These are phyloP conservation scores for Tubosaeta sp. DNA, from an alignment of 768 basidiomycete genomes.

Conservation along the genomic window DNA sequence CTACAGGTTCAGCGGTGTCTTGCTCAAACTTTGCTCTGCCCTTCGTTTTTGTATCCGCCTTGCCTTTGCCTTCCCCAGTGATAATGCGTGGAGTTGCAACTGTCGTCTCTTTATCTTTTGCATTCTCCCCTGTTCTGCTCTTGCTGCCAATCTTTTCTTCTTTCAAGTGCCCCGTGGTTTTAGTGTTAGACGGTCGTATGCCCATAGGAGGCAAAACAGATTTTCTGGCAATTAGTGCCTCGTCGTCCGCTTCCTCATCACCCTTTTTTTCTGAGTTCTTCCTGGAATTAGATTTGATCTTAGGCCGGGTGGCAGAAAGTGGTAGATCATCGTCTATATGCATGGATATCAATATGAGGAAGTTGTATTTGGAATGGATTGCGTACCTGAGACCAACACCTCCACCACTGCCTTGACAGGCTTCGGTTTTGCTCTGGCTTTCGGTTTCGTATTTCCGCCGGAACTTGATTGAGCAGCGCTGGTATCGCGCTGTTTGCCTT, in stretches of 20 bases:
- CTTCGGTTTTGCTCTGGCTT: slow-evolving; percentile 8
- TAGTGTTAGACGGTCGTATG: neutral
- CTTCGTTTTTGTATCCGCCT: neutral
- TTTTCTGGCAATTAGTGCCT: neutral
- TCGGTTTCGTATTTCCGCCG: neutral
- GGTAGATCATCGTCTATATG: slow-evolving; percentile 27
- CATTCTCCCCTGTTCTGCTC: neutral
- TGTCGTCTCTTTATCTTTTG: neutral
- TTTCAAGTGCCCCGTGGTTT: neutral
- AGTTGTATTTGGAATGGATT: neutral
- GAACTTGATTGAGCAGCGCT: neutral
- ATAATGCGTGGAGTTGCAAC: too few relatives aligned
- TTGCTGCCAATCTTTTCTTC: neutral
- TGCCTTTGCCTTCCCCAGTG: too few relatives aligned
- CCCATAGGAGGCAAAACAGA: neutral
- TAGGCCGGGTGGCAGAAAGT: slow-evolving; percentile 22
- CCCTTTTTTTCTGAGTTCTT: neutral
- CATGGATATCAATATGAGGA: neutral
- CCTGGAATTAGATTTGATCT: slow-evolving; percentile 2
- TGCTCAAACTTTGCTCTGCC: neutral
- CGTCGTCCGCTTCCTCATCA: slow-evolving; percentile 2
- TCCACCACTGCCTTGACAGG: slow-evolving; percentile 3
- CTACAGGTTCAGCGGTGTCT: neutral
- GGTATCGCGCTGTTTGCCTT: neutral
- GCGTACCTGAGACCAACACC: slow-evolving; percentile 14